Conservation (phyloP, 768 basidiomycete genomes). For the Psilocybe azurescens region DNA sequence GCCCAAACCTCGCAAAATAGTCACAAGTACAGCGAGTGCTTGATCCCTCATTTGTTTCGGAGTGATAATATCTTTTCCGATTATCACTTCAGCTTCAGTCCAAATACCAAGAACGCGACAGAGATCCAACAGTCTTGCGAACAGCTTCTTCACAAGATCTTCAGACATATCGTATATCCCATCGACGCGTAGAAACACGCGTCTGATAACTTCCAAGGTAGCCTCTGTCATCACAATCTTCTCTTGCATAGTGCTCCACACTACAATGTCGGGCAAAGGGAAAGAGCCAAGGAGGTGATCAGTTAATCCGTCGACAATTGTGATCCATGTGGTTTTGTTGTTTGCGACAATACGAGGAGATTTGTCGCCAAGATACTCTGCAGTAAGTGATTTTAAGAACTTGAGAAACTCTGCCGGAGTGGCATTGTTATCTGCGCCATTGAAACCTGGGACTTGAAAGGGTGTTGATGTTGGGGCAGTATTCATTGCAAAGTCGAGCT, state of each 20-base stretch:
- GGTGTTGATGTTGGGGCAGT: slow-evolving; percentile 29
- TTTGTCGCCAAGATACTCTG: slow-evolving; percentile 39
- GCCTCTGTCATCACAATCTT: slow-evolving; percentile 59
- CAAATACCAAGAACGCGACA: slow-evolving; percentile 64
- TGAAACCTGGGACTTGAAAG: slow-evolving; percentile 35
- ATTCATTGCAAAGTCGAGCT: slow-evolving; percentile 21
- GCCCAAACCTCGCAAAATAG: slow-evolving; percentile 55
- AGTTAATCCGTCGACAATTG: slow-evolving; percentile 54
- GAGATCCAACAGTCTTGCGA: slow-evolving; percentile 57
- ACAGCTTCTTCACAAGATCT: slow-evolving; percentile 52
- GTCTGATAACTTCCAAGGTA: slow-evolving; percentile 58
- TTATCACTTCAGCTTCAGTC: slow-evolving; percentile 49
- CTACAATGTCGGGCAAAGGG: slow-evolving; percentile 53
- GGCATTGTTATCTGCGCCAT: slow-evolving; percentile 32
- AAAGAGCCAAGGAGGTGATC: slow-evolving; percentile 60
- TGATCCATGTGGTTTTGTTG: slow-evolving; percentile 52
- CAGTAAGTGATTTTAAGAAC: slow-evolving; percentile 46
- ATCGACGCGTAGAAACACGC: slow-evolving; percentile 53
- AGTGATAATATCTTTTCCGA: slow-evolving; percentile 42
- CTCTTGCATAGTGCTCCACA: slow-evolving; percentile 62
- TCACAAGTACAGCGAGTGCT: slow-evolving; percentile 46
- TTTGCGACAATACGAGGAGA: slow-evolving; percentile 32
- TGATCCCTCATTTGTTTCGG: slow-evolving; percentile 56
- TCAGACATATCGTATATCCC: slow-evolving; percentile 52
- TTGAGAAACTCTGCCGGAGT: slow-evolving; percentile 44